These are phyloP conservation scores for Tuber brumale DNA, from an alignment of 495 filamentous ascomycete species.

Conservation along the genomic window DNA sequence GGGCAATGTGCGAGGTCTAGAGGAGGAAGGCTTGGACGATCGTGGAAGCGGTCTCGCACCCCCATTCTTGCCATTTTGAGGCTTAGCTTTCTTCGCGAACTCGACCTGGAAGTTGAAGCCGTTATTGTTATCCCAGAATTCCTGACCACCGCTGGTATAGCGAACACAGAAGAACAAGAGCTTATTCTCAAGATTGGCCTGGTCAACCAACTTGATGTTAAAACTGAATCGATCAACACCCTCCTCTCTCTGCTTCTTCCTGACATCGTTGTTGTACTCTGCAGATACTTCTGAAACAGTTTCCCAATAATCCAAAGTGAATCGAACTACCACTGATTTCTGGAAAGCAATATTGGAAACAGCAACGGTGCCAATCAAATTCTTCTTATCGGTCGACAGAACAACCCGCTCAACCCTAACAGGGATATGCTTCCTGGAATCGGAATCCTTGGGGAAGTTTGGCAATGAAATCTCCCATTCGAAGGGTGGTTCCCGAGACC, in stretches of 20 bases:
- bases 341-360: constrained; percentile 87
- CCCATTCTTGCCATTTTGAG: constrained; percentile 52
- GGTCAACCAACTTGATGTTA: constrained; percentile 84
- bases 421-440: constrained; percentile 56
- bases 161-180: constrained; percentile 86
- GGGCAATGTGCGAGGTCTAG: constrained; percentile 58
- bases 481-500: constrained; percentile 49
- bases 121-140: constrained; percentile 93
- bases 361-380: constrained; percentile 69
- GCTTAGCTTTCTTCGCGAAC: constrained; percentile 68
- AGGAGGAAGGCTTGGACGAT: constrained; percentile 45
- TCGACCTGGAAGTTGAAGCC: constrained; percentile 83
- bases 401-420: constrained; percentile 76
- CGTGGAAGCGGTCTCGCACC: constrained; percentile 48
- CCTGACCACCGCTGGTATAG: constrained; percentile 75
- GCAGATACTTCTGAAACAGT: constrained; percentile 90
- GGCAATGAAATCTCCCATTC: constrained; percentile 82
- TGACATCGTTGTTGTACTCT: constrained; percentile 75
- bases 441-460: constrained; percentile 71
- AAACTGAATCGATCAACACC: constrained; percentile 86
- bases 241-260: constrained; percentile 57
- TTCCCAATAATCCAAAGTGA: constrained; percentile 97
- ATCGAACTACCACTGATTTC: constrained; percentile 79
- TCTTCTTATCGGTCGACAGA: constrained; percentile 79
- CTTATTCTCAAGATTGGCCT: constrained; percentile 81